Conservation (phyloP, 106 monocot genomes). For the Dioscorea zingiberensis region DNA sequence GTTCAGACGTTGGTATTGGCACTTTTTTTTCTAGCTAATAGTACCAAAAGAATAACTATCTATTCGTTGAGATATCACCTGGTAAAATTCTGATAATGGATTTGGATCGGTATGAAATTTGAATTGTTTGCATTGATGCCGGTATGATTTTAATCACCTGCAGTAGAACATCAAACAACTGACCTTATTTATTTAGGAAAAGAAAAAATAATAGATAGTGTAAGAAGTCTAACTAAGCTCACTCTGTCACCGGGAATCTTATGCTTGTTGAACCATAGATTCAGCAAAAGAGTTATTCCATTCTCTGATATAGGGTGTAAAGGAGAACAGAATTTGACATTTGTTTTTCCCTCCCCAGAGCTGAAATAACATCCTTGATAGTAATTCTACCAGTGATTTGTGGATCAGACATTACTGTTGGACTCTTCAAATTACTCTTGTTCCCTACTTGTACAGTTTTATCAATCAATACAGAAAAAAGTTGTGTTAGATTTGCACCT, state of each 20-base stretch:
- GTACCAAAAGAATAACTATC: no score
- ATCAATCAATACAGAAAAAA: no score
- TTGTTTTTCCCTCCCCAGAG: constrained; percentile 1
- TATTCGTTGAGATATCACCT: no score
- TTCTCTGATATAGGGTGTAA: not conserved
- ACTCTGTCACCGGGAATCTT: not conserved
- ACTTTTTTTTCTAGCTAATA: no score
- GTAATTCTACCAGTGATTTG: not conserved
- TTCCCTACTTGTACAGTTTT: no score
- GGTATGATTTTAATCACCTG: not conserved
- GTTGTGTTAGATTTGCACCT: no score
- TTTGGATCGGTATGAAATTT: not conserved
- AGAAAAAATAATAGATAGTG: no score
- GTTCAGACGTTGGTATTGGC: no score
- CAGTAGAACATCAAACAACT: no score
- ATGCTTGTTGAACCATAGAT: not conserved
- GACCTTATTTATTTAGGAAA: no score
- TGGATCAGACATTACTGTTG: not conserved
- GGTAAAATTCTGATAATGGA: no score
- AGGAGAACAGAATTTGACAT: constrained; percentile 1
- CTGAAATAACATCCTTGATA: constrained; percentile 6
- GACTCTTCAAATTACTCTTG: not conserved
- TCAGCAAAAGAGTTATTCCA: not conserved
- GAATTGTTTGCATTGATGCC: not conserved
- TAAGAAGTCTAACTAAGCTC: no score